These are phyloP conservation scores for Kingdonia uniflora DNA, from an alignment of 164 flowering plant species.

Conservation along the genomic window DNA sequence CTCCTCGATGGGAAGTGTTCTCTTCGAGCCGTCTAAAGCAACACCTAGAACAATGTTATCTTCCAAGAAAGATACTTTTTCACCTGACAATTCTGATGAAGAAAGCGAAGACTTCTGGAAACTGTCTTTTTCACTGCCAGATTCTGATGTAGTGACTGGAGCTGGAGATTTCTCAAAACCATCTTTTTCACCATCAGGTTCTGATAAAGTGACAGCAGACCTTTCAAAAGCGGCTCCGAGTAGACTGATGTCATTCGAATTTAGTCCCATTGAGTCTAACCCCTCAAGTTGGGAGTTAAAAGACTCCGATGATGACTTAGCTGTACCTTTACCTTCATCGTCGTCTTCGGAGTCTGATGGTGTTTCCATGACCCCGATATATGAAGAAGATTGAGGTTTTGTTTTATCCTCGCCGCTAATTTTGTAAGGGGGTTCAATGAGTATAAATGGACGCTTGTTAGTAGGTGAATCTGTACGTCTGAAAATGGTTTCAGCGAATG, in stretches of 20 bases:
- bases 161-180: background rate
- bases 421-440: constrained; percentile 46
- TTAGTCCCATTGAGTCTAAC: constrained; percentile 9
- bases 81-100: constrained; percentile 17
- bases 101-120: constrained; percentile 17
- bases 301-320: background rate
- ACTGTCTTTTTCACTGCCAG: constrained; percentile 24
- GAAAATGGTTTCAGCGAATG: constrained; percentile 39
- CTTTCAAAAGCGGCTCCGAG: constrained; percentile 2
- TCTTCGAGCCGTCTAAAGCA: constrained; percentile 60
- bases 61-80: constrained; percentile 26
- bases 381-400: constrained; percentile 31
- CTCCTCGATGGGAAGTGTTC: constrained; percentile 80
- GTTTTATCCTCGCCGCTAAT: constrained; percentile 39
- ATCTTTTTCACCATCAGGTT: background rate
- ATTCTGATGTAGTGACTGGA: background rate
- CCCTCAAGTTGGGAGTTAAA: constrained; percentile 9
- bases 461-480: constrained; percentile 18
- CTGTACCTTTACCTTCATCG: constrained; percentile 1
- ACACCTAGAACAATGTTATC: constrained; percentile 68
- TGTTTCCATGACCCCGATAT: background rate
- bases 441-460: constrained; percentile 26
- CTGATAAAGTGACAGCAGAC: background rate
- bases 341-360: constrained; percentile 1
- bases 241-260: constrained; percentile 12